phyloP scores from a whole-genome alignment of 176 grass and related monocot species.

The Zea luxurians region DNA sequence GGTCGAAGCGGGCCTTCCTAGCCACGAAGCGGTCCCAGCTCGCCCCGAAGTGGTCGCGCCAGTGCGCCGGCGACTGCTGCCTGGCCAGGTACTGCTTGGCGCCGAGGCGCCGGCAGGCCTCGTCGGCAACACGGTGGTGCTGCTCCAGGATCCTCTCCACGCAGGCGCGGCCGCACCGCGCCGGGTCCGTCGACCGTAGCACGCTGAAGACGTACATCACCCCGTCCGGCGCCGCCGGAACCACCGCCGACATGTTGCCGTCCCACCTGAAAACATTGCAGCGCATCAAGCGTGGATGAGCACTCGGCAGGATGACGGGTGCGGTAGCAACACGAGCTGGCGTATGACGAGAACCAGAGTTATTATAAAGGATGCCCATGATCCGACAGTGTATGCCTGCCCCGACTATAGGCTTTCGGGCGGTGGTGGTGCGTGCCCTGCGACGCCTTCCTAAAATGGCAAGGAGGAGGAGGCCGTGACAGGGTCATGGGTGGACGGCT shows the following conservation, averaged over 20 bases:
- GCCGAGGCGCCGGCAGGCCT: conserved; percentile 53
- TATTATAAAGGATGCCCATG: too few relatives aligned
- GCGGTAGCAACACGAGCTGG: too few relatives aligned
- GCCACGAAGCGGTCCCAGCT: conserved; percentile 55
- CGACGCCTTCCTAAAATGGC: too few relatives aligned
- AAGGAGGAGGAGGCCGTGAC: too few relatives aligned
- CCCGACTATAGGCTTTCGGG: too few relatives aligned
- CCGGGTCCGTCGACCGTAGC: conserved; percentile 67
- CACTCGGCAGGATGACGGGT: neutral
- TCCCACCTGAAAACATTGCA: conserved; percentile 62
- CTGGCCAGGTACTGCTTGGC: conserved; percentile 75
- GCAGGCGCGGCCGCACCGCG: conserved; percentile 49
- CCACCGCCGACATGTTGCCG: conserved; percentile 62
- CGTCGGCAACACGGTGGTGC: conserved; percentile 54
- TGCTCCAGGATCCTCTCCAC: conserved; percentile 52
- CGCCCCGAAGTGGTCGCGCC: conserved; percentile 65
- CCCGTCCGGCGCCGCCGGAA: conserved; percentile 47
- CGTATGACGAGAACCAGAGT: too few relatives aligned
- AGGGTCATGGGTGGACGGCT: too few relatives aligned
- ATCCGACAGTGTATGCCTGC: too few relatives aligned
- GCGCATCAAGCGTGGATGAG: neutral
- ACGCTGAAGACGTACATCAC: conserved; percentile 67
- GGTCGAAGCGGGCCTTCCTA: conserved; percentile 62
- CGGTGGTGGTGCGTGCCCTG: too few relatives aligned
- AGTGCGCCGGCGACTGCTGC: conserved; percentile 54